A percentile compares a stretch with the other conserved stretches of the same genome.
phyloP scores from a whole-genome alignment of 768 basidiomycete species.

The Collybia mongolica region DNA sequence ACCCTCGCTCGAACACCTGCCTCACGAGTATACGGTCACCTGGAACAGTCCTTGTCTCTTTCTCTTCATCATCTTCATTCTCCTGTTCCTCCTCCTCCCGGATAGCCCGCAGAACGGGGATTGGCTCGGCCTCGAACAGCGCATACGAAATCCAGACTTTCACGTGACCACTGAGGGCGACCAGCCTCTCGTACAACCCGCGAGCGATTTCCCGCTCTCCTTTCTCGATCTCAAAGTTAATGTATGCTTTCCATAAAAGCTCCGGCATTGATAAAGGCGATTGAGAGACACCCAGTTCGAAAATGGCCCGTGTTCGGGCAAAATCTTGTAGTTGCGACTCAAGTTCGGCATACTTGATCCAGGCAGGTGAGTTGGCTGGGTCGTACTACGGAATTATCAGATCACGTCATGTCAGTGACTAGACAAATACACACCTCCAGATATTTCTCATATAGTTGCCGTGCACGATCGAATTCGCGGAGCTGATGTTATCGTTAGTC shows the following conservation, averaged over 20 bases:
- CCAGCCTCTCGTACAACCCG: conserved; percentile 84
- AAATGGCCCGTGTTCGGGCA: conserved; percentile 87
- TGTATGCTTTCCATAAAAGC: conserved; percentile 90
- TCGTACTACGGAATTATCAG: conserved; percentile 55
- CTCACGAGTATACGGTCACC: conserved; percentile 73
- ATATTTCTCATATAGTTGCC: conserved; percentile 91
- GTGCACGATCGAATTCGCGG: conserved; percentile 93
- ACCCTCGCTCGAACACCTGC: conserved; percentile 82
- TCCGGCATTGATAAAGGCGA: conserved; percentile 92
- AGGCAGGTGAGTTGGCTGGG: conserved; percentile 85
- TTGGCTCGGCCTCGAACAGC: conserved; percentile 82
- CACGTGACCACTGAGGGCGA: conserved; percentile 85
- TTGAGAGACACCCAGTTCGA: conserved; percentile 87
- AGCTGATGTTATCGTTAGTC: conserved; percentile 46
- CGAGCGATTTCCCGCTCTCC: conserved; percentile 86
- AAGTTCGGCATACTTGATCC: conserved; percentile 95
- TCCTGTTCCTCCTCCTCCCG: conserved; percentile 76
- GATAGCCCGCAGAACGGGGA: conserved; percentile 59
- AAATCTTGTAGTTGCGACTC: conserved; percentile 87
- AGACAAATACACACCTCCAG: conserved; percentile 59
- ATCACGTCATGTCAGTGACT: conserved; percentile 1
- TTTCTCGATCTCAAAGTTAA: conserved; percentile 95
- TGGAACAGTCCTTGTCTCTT: conserved; percentile 63
- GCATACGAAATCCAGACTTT: conserved; percentile 98
- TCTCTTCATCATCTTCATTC: conserved; percentile 60